Base-by-base conservation (phyloP, 306 rosid genomes). In the Elaeagnus macrophylla region DNA sequence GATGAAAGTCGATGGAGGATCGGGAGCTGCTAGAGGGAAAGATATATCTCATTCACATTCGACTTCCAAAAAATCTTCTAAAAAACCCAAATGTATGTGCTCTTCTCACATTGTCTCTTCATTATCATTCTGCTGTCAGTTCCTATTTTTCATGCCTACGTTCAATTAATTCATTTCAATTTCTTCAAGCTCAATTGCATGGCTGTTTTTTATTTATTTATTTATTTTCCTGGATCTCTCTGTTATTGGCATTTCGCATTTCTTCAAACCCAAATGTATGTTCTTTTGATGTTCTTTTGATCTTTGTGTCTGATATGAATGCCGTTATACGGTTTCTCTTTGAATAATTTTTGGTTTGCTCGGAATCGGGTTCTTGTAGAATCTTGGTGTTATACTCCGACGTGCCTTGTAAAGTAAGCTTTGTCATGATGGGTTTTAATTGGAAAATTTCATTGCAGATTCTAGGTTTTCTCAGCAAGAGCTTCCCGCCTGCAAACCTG, bases 401-500 rank as follows among this genome's bases (percentile, higher is more conserved):
- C n/a, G n/a, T n/a, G n/a, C n/a, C n/a, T n/a, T n/a, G n/a, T n/a
- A n/a, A n/a, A n/a, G n/a, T n/a, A n/a, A n/a, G n/a, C n/a, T n/a
- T n/a, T n/a, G n/a, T n/a, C n/a, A n/a, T n/a, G n/a, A n/a, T n/a
- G 5, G 3, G n/a, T n/a, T 37, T 39, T 72, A n/a, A n/a, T n/a
- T n/a, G n/a, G n/a, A n/a, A n/a, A 61, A 68, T 0, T 67, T 54
- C 14, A 20, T 62, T 71, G 61, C 78, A 89, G 97, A 85, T 81
- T 82, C 97, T 43, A 77, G 45, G 67, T 89, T 89, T 68, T 49
- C 95, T 15, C 95, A 89, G 72, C 97, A 85, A 81, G 95, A 89
- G 73, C 95, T 89, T 73, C 82, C 86, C 54, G 97, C 97, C 7
- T 85, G 95, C 85, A 85, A 89, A 61, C 95, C 97, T 67, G 81